Conservation (phyloP, 2,329 filamentous ascomycete species). For the Aspergillus costaricaensis region DNA sequence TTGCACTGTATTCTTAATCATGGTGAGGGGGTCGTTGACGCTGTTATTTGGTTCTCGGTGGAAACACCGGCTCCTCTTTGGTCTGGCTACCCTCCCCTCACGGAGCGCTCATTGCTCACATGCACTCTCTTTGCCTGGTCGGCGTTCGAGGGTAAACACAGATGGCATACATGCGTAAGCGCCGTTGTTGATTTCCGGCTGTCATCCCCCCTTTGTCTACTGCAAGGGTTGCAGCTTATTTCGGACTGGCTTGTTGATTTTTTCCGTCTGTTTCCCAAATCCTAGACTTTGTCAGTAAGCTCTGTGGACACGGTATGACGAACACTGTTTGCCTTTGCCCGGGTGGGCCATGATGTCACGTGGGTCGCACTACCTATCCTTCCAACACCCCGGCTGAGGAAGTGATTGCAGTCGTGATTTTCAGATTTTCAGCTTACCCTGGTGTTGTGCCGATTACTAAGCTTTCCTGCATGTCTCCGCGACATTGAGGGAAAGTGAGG, state of each 20-base stretch:
- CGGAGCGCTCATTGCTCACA: slow-evolving; percentile 8
- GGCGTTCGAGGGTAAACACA: not conserved
- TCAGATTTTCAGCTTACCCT: not conserved
- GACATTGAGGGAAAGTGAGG: not conserved
- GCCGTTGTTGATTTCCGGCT: not conserved
- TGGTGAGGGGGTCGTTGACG: slow-evolving; percentile 17
- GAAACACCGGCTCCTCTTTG: slow-evolving; percentile 21
- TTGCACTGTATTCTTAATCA: slow-evolving; percentile 8
- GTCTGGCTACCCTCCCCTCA: slow-evolving; percentile 9
- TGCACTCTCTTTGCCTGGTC: not conserved
- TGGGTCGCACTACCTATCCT: slow-evolving; percentile 16
- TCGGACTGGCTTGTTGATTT: not conserved
- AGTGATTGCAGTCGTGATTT: not conserved
- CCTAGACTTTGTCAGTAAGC: not conserved
- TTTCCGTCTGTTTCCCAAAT: not conserved
- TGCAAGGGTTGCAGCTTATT: slow-evolving; percentile 12
- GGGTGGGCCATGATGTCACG: slow-evolving; percentile 26
- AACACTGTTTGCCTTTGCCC: slow-evolving; percentile 11
- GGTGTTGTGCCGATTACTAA: not conserved
- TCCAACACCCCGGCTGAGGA: not conserved
- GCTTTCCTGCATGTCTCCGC: not conserved
- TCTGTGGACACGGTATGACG: slow-evolving; percentile 14
- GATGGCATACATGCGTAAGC: not conserved
- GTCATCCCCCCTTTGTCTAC: not conserved
- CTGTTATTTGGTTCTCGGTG: slow-evolving; percentile 17